Evolutionary conservation across 2,329 filamentous ascomycete genomes (phyloP).

Genomic region (Fusarium sp.): DNA sequence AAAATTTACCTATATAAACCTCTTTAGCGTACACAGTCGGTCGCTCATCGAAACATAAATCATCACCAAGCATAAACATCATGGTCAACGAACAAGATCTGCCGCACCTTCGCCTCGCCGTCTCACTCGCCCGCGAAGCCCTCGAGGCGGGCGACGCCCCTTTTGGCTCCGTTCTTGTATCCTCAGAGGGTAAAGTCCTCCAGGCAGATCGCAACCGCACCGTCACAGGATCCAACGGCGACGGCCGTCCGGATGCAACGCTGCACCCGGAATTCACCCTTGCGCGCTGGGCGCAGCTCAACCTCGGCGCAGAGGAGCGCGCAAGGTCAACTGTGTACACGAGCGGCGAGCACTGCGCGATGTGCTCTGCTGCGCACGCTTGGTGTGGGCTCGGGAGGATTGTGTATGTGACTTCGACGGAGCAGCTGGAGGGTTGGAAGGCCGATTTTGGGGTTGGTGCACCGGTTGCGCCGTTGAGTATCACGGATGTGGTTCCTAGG

Average conservation of each 20-base stretch:
- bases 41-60: rapidly evolving
- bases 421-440: conserved; percentile 45
- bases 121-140: conserved; percentile 50
- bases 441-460: conserved; percentile 40
- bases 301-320: conserved; percentile 51
- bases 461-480: conserved; percentile 41
- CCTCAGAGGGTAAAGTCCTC: conserved; percentile 40
- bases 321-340: conserved; percentile 51
- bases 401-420: conserved; percentile 47
- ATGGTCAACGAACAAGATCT: conserved; percentile 29
- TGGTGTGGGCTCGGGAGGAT: conserved; percentile 50
- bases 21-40: background rate
- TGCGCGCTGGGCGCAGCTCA: conserved; percentile 50
- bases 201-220: conserved; percentile 49
- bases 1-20: background rate
- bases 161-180: conserved; percentile 51
- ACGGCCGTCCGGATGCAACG: conserved; percentile 45
- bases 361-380: conserved; percentile 50
- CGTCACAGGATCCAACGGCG: conserved; percentile 42
- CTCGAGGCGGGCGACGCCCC: conserved; percentile 50
- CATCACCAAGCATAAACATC: background rate
- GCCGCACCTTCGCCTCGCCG: conserved; percentile 28
- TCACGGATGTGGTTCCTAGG: conserved; percentile 45
- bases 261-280: conserved; percentile 51
- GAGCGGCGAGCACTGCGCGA: conserved; percentile 51